phyloP scores from a whole-genome alignment of 257 asterid genomes.

The Gynochthodes officinalis region DNA sequence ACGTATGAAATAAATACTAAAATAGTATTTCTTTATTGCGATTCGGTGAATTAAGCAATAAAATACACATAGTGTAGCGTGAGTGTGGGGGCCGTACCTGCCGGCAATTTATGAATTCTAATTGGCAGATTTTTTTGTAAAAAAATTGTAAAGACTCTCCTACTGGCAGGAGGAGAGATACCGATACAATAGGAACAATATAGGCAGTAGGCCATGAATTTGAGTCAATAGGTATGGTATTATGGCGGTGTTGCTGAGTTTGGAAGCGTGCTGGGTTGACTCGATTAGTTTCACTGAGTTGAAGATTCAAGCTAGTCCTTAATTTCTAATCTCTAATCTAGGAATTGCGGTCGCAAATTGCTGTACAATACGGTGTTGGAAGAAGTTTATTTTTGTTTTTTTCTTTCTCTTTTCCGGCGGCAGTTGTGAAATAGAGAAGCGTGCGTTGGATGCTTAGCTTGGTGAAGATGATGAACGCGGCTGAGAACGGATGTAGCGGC shows the following conservation, averaged over 20 bases:
- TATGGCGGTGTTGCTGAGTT: constrained; percentile 12
- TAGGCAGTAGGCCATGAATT: constrained; percentile 8
- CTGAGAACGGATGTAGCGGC: constrained; percentile 42
- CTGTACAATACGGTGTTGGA: constrained; percentile 3
- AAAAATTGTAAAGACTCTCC: no score
- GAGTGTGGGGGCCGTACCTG: constrained; percentile 11
- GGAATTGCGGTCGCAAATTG: background rate
- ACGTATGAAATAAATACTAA: background rate
- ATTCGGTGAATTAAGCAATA: constrained; percentile 1
- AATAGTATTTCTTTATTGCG: background rate
- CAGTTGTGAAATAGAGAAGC: background rate
- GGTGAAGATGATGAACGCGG: constrained; percentile 32
- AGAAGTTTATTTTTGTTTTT: background rate
- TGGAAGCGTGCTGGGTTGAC: constrained; percentile 23
- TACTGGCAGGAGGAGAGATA: no score
- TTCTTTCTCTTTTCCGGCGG: constrained; percentile 2
- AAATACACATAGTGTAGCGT: constrained; percentile 1
- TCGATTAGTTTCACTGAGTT: background rate
- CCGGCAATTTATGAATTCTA: constrained; percentile 10
- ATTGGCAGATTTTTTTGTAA: no score
- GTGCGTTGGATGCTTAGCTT: background rate
- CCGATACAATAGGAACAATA: no score
- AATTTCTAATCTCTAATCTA: no score
- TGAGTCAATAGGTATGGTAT: background rate
- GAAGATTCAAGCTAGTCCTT: background rate